Base-by-base conservation (phyloP, 164 flowering plant genomes). In the Kalanchoe fedtschenkoi region DNA sequence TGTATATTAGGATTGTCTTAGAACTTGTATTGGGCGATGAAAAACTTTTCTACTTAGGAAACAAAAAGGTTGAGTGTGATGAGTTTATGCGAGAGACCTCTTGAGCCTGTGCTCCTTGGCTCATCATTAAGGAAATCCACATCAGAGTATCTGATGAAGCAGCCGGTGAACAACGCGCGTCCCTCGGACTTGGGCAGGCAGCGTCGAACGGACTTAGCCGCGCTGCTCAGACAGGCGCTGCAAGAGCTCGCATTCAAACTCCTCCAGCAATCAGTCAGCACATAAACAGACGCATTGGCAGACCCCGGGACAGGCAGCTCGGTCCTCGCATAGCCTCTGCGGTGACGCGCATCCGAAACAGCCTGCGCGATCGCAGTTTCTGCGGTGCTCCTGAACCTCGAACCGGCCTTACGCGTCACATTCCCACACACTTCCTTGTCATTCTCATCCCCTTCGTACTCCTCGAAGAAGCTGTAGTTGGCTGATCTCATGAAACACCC, bases 211-310 rank as follows among this genome's bases (percentile, higher is more conserved):
- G 71, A 68, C 19, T 66, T 4, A 46, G 67, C 55, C 15, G 71
- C 66, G 22, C 58, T 61, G 35, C 21, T 62, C 43, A 68, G 56
- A 62, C 71, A 68, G 24, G 71, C 58, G 17, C 32, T 63, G 37
- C 71, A 68, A 33, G 62, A 19, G n/a, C 29, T 59, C 34, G 53
- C 55, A 32, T 63, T 61, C 58, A 68, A 58, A 22, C 51, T 68
- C 34, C 59, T 47, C 71, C 71, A 68, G 30, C 71, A 68, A 24
- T 68, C 66, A 26, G 66, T 62, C 22, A 68, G 44, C n/a, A 61
- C 67, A 58, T 64, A 37, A 0, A 63, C 53, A n/a, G 59, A 41
- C 28, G 34, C 21, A 46, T 58, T 68, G 14, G 63, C 7, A 14
- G 66, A 34, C 1, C 51, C 39, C n/a, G 71, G n/a, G 16, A 16